These are phyloP conservation scores for Colletotrichum sansevieriae DNA, from an alignment of 2,329 filamentous ascomycete genomes.

Conservation along the genomic window DNA sequence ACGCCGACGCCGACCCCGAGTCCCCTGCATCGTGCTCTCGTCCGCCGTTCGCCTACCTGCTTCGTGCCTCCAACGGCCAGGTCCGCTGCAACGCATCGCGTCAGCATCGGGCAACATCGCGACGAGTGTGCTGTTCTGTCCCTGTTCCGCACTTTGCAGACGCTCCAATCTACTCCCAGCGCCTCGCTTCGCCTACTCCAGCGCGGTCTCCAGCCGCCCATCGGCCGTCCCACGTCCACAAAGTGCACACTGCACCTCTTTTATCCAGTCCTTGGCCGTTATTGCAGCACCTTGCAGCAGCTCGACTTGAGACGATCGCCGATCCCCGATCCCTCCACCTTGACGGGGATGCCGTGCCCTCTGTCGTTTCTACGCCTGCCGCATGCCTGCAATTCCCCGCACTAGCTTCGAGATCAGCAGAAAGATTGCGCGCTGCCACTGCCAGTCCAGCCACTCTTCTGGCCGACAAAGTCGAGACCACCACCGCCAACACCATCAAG, in stretches of 20 bases:
- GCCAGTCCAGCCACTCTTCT: constrained; percentile 23
- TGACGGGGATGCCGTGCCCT: constrained; percentile 33
- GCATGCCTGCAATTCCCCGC: constrained; percentile 39
- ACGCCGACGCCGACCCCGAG: background rate
- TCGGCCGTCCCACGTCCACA: background rate
- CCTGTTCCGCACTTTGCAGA: constrained; percentile 8
- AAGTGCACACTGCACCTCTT: background rate
- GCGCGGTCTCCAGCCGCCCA: constrained; percentile 7
- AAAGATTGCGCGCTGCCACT: constrained; percentile 29
- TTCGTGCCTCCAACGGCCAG: constrained; percentile 12
- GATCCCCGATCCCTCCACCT: constrained; percentile 36
- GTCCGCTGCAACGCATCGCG: constrained; percentile 18
- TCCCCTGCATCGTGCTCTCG: constrained; percentile 13
- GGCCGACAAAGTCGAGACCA: constrained; percentile 23
- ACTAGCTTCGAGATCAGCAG: constrained; percentile 37
- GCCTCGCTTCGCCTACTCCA: constrained; percentile 2
- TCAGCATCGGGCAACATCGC: constrained; percentile 25
- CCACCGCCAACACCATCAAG: constrained; percentile 10
- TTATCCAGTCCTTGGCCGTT: background rate
- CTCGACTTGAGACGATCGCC: constrained; percentile 38
- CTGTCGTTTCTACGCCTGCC: constrained; percentile 22
- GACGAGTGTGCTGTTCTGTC: constrained; percentile 17
- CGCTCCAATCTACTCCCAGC: background rate
- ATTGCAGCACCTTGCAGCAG: constrained; percentile 16
- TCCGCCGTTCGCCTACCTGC: constrained; percentile 7